Conservation (phyloP, 805 yeast genomes). For the Kuraishia hungarica region DNA sequence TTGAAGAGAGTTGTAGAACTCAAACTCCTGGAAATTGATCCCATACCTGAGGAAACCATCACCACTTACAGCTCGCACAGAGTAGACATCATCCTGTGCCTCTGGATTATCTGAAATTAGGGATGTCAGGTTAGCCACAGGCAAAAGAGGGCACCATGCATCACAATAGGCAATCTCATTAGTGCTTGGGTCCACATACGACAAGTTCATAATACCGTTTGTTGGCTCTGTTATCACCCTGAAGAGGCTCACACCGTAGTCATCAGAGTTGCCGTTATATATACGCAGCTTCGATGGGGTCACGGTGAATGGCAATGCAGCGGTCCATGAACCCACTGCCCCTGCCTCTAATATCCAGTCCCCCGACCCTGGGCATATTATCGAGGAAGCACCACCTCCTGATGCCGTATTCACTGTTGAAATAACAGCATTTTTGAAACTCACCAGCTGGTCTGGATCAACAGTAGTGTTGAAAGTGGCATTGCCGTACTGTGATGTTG, state of each 20-base stretch:
- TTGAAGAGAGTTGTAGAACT: conserved; percentile 60
- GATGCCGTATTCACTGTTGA: conserved; percentile 32
- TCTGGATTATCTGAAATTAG: conserved; percentile 19
- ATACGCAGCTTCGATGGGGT: conserved; percentile 68
- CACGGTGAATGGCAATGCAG: conserved; percentile 44
- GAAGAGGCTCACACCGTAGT: conserved; percentile 48
- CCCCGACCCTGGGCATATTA: conserved; percentile 52
- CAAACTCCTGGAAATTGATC: conserved; percentile 67
- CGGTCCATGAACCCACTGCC: conserved; percentile 58
- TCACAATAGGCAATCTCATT: conserved; percentile 61
- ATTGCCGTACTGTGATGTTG: conserved; percentile 17
- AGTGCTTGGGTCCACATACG: conserved; percentile 70
- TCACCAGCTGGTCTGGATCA: conserved; percentile 53
- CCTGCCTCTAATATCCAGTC: conserved; percentile 46
- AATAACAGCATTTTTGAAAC: conserved; percentile 48
- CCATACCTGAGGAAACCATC: conserved; percentile 26
- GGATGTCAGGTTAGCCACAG: conserved; percentile 23
- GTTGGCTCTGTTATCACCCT: conserved; percentile 72
- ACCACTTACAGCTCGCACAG: conserved; percentile 8
- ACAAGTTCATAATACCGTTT: conserved; percentile 84
- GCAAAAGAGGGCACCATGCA: conserved; percentile 77
- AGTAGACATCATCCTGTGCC: conserved; percentile 11
- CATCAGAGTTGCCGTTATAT: conserved; percentile 45
- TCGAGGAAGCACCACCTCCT: conserved; percentile 19
- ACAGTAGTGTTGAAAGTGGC: conserved; percentile 30